Evolutionary conservation across 495 filamentous ascomycete species (phyloP), one percentile per base, ranked within the genome.

Genomic region (Cercophora samala): DNA sequence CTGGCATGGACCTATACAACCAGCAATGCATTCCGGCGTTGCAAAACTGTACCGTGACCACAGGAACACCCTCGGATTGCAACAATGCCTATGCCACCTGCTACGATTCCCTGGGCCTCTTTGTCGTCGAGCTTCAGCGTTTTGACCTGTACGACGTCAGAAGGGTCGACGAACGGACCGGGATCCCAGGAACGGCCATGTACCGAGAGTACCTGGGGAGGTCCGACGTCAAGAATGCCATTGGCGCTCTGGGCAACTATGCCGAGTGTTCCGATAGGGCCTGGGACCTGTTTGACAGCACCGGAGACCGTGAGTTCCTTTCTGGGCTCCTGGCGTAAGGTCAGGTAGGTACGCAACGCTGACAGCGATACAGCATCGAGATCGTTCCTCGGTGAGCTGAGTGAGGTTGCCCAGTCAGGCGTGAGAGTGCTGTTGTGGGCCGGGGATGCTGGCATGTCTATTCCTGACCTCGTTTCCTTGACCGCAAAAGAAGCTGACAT

Each of bases 401-500:
- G 79, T 26, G 66, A 67, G 11, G 79, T 88, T 5, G 81, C 86
- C 21, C 68, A 79, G 55, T 76, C 80, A 2, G 83, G 83, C 3
- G 74, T 88, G 63, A 73, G 70, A 11, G 79, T 81, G 3, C 69
- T 86, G 3, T 72, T 87, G 53, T 86, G 84, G 85, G 84, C 85
- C 8, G 85, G 86, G 18, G 53, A 56, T 56, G 22, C 53, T 11
- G 53, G 53, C 22, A 22, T 23, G n/a, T 56, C 6, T 56, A 5
- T 56, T 56, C n/a, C 53, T 56, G 6, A 4, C 19, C 22, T 56
- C 4, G 6, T 56, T 56, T 19, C 53, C n/a, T 18, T 19, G 5
- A 21, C 3, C 8, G 26, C 8, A 4, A 29, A 29, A 4, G 22
- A 56, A 23, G 22, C 53, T 56, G 53, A 56, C 53, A 56, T 56